Conservation (phyloP, 176 grass and related monocot species). For the Cenchrus fungigraminus region DNA sequence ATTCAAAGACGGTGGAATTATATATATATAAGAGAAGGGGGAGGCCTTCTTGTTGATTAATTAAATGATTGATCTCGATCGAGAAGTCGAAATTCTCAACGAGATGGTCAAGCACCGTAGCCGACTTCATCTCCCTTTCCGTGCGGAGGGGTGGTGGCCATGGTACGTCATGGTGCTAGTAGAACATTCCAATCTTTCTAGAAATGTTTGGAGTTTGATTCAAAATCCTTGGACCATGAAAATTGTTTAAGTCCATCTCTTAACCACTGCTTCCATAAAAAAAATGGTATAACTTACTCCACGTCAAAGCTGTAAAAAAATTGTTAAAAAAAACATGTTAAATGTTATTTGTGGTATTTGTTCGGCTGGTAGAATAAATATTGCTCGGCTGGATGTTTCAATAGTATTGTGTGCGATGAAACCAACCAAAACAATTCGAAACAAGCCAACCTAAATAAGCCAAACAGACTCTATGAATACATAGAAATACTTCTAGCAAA, state of each 20-base stretch:
- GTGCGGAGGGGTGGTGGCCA: not conserved
- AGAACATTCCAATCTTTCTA: not conserved
- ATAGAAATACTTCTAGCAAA: no score
- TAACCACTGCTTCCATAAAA: no score
- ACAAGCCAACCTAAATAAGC: no score
- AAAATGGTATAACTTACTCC: no score
- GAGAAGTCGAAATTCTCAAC: not conserved
- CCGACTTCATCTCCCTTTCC: not conserved
- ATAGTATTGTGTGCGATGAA: no score
- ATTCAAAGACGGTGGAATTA: slow-evolving; percentile 21
- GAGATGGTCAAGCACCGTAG: not conserved
- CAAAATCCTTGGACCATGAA: not conserved
- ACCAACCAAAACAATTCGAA: no score
- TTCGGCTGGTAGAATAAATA: no score
- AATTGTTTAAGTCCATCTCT: not conserved
- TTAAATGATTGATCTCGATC: not conserved
- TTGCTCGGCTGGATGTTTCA: no score
- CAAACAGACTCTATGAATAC: no score
- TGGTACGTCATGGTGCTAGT: not conserved
- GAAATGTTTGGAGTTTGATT: not conserved
- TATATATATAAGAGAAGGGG: not conserved
- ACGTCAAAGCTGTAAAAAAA: no score
- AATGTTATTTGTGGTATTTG: no score
- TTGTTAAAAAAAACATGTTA: no score
- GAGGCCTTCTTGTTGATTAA: not conserved